These are phyloP conservation scores for Dacryopinax spathularia DNA, from an alignment of 768 basidiomycete genomes.

Conservation along the genomic window DNA sequence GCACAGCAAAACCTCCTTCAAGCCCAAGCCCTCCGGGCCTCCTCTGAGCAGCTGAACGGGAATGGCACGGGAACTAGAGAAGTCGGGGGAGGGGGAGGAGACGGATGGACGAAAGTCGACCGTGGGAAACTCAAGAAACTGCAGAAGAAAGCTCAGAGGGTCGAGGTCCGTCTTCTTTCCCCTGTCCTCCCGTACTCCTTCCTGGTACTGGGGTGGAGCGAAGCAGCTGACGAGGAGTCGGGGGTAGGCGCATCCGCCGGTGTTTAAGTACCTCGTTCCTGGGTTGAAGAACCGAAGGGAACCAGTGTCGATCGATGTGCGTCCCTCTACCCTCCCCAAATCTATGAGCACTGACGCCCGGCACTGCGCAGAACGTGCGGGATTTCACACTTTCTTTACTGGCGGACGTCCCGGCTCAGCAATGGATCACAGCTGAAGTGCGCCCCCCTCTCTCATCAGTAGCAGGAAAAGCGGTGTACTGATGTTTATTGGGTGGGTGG, in stretches of 20 bases:
- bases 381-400: constrained; percentile 72
- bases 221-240: constrained; percentile 15
- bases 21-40: too few species aligned
- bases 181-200: background rate
- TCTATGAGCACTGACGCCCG: background rate
- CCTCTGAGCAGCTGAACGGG: constrained; percentile 27
- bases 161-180: constrained; percentile 39
- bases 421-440: constrained; percentile 78
- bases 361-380: constrained; percentile 54
- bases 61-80: constrained; percentile 16
- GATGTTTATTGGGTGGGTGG: background rate
- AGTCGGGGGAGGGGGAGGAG: constrained; percentile 21
- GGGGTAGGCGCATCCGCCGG: constrained; percentile 40
- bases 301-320: constrained; percentile 67
- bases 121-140: constrained; percentile 58
- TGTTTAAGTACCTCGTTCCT: constrained; percentile 66
- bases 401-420: constrained; percentile 68
- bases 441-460: constrained; percentile 11
- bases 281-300: constrained; percentile 61
- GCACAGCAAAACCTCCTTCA: background rate
- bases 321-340: constrained; percentile 19
- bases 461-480: constrained; percentile 5
- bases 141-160: constrained; percentile 41
- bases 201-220: too few species aligned
- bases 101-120: constrained; percentile 56